These are phyloP conservation scores for Leccinum fibrillosum DNA, from an alignment of 768 basidiomycete genomes.

Conservation along the genomic window DNA sequence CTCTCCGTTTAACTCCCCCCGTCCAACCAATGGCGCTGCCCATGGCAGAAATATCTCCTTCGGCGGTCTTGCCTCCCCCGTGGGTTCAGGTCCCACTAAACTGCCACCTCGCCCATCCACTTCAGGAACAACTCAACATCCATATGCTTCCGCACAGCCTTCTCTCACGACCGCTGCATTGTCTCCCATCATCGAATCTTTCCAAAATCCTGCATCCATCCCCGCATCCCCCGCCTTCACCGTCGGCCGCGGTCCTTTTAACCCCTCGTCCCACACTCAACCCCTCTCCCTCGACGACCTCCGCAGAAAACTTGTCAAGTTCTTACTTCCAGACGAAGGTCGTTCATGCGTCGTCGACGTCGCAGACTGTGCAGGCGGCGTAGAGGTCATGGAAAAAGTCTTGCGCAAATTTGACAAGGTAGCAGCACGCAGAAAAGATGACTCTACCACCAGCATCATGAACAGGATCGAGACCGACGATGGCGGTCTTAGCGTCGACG, in stretches of 20 bases:
- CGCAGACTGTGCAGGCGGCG: constrained; percentile 72
- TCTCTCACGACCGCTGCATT: constrained; percentile 42
- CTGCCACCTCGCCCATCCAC: constrained; percentile 43
- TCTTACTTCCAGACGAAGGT: constrained; percentile 79
- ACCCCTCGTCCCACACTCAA: constrained; percentile 39
- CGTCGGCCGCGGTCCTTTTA: constrained; percentile 62
- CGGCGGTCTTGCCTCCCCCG: constrained; percentile 42
- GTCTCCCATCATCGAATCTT: constrained; percentile 74
- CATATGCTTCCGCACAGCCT: constrained; percentile 57
- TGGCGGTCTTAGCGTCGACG: constrained; percentile 77
- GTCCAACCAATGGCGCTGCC: constrained; percentile 41
- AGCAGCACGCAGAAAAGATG: constrained; percentile 38
- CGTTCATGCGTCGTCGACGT: constrained; percentile 77
- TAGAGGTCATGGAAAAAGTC: constrained; percentile 85
- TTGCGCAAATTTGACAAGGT: constrained; percentile 86
- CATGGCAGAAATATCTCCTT: constrained; percentile 55
- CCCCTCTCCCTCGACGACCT: constrained; percentile 71
- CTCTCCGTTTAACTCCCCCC: constrained; percentile 29
- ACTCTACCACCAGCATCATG: constrained; percentile 37
- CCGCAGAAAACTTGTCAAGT: constrained; percentile 83
- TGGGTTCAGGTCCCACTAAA: constrained; percentile 37
- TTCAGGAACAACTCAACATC: constrained; percentile 46
- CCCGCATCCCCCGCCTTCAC: constrained; percentile 54
- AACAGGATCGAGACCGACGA: constrained; percentile 67
- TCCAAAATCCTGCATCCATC: constrained; percentile 32